These are phyloP conservation scores for Hirsutella rhossiliensis DNA, from an alignment of 2,329 filamentous ascomycete species.

Conservation along the genomic window DNA sequence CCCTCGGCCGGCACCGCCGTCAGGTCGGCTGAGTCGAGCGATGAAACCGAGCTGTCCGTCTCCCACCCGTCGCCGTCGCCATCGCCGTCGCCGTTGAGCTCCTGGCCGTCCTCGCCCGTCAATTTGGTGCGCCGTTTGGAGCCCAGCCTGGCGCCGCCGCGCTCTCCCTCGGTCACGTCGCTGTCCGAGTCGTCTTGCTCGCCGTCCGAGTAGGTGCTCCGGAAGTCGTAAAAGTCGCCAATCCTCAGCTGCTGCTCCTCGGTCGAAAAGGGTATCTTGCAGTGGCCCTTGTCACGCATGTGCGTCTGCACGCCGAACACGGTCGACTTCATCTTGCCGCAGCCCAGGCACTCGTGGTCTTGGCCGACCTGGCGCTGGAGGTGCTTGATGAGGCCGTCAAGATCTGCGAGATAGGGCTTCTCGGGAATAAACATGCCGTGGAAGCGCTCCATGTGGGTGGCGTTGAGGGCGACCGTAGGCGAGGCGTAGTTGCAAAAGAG, in stretches of 20 bases:
- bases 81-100: constrained; percentile 42
- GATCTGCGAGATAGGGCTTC: constrained; percentile 66
- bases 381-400: constrained; percentile 69
- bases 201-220: constrained; percentile 83
- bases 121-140: constrained; percentile 42
- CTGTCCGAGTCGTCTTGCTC: constrained; percentile 47
- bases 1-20: constrained; percentile 67
- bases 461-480: constrained; percentile 60
- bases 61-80: constrained; percentile 76
- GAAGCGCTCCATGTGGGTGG: constrained; percentile 79
- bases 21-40: constrained; percentile 74
- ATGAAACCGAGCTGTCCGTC: constrained; percentile 84
- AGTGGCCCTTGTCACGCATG: constrained; percentile 94
- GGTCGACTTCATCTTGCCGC: constrained; percentile 70
- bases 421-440: constrained; percentile 97
- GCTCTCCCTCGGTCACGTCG: constrained; percentile 25
- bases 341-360: constrained; percentile 76
- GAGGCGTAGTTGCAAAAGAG: constrained; percentile 90
- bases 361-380: constrained; percentile 71
- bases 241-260: constrained; percentile 89
- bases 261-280: constrained; percentile 84
- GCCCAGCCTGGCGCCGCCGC: constrained; percentile 58
- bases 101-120: constrained; percentile 36
- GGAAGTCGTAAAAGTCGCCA: constrained; percentile 95
- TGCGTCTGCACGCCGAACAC: constrained; percentile 80